These are phyloP conservation scores for Nakataea oryzae DNA, from an alignment of 2,329 filamentous ascomycete genomes.

Conservation along the genomic window DNA sequence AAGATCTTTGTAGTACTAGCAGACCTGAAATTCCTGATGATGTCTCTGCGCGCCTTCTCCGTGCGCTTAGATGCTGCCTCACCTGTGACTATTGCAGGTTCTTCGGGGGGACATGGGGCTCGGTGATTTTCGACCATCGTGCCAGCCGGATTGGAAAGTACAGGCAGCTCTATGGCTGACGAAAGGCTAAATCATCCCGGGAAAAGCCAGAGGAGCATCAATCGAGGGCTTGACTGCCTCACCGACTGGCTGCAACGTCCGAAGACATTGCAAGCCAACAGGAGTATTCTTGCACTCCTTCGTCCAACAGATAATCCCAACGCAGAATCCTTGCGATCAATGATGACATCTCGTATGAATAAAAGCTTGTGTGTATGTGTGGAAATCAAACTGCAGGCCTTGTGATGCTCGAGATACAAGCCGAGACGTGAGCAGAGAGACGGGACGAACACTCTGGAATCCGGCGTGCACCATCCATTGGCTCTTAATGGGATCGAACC, in stretches of 20 bases:
- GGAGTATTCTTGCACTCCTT: neutral
- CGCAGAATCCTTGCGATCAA: neutral
- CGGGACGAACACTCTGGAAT: neutral
- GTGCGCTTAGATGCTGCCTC: constrained; percentile 12
- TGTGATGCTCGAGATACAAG: no score
- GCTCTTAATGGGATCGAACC: neutral
- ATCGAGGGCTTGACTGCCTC: neutral
- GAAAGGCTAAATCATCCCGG: neutral
- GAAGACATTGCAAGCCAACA: neutral
- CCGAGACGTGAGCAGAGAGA: neutral
- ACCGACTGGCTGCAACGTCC: neutral
- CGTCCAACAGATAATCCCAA: neutral
- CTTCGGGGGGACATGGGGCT: no score
- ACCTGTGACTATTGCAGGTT: neutral
- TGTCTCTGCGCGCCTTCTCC: constrained; percentile 14
- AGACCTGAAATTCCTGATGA: no score
- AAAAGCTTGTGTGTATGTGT: no score
- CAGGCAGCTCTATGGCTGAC: neutral
- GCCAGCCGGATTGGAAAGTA: no score
- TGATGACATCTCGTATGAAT: no score
- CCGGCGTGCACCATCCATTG: neutral
- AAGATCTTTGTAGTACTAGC: no score
- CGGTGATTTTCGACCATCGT: no score
- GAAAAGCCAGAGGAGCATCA: neutral
- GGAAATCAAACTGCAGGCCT: no score